phyloP scores from a whole-genome alignment of 116 monocot species.

The Zostera marina region DNA sequence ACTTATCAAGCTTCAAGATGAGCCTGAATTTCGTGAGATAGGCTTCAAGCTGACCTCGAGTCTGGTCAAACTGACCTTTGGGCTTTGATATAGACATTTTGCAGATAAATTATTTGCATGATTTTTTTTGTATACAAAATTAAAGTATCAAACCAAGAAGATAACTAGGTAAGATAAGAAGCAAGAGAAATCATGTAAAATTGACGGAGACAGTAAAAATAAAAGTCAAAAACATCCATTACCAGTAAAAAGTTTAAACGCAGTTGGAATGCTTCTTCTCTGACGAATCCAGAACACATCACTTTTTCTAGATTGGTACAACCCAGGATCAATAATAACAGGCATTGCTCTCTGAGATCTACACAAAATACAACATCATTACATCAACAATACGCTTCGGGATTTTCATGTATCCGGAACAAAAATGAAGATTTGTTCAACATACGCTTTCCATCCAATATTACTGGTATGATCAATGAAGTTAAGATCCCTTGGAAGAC shows the following conservation, averaged over 20 bases:
- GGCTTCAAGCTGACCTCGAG: no score
- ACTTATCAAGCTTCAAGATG: no score
- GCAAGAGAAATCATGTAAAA: background rate
- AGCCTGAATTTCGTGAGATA: no score
- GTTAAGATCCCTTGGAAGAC: constrained; percentile 52
- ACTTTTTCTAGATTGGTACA: constrained; percentile 13
- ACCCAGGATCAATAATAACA: constrained; percentile 26
- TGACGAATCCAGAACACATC: constrained; percentile 28
- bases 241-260: constrained; percentile 33
- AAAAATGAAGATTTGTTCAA: background rate
- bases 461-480: constrained; percentile 68
- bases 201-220: background rate
- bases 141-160: no score
- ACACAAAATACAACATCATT: background rate
- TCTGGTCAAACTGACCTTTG: no score
- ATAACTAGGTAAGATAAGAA: background rate
- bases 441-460: constrained; percentile 76
- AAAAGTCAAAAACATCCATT: background rate
- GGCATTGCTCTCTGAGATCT: constrained; percentile 29
- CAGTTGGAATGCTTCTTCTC: constrained; percentile 27
- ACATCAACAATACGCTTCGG: background rate
- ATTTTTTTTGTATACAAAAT: background rate
- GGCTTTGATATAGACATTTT: no score
- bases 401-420: background rate
- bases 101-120: background rate